Conservation (phyloP, 768 basidiomycete species). For the Lactarius hatsudake region DNA sequence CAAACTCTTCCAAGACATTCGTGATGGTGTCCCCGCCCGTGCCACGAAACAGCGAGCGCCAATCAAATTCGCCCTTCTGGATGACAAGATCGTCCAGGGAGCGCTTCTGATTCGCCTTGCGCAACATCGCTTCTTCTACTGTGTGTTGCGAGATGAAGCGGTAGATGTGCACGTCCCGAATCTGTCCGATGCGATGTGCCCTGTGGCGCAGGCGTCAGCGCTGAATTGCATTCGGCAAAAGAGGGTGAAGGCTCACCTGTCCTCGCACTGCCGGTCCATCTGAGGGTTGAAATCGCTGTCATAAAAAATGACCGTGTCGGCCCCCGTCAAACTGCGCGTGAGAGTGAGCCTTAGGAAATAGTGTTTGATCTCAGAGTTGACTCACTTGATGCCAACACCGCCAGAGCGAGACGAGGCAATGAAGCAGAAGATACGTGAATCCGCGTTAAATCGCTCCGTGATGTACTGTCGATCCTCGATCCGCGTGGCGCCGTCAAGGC, state of each 20-base stretch:
- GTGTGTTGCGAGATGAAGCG: constrained; percentile 88
- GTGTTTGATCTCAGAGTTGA: constrained; percentile 13
- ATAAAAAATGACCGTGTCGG: constrained; percentile 96
- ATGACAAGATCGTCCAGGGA: constrained; percentile 89
- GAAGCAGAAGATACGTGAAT: constrained; percentile 78
- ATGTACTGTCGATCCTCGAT: constrained; percentile 92
- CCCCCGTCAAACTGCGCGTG: constrained; percentile 65
- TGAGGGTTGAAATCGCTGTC: constrained; percentile 97
- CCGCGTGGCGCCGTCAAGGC: constrained; percentile 93
- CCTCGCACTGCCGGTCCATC: constrained; percentile 97
- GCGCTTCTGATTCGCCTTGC: constrained; percentile 97
- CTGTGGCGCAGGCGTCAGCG: constrained; percentile 39
- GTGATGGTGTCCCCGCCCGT: constrained; percentile 48
- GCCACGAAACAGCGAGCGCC: constrained; percentile 79
- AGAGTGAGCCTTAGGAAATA: constrained; percentile 20
- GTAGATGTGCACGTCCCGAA: constrained; percentile 94
- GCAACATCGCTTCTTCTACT: constrained; percentile 94
- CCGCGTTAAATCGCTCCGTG: constrained; percentile 85
- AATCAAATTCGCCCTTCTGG: constrained; percentile 92
- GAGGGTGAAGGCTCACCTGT: constrained; percentile 51
- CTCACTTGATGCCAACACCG: constrained; percentile 93
- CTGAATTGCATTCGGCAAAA: not conserved
- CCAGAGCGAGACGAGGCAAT: constrained; percentile 80
- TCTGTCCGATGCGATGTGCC: constrained; percentile 98
- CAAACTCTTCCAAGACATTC: constrained; percentile 76